Base-by-base conservation (phyloP, 2,329 filamentous ascomycete genomes). In the Xylaria sp. region DNA sequence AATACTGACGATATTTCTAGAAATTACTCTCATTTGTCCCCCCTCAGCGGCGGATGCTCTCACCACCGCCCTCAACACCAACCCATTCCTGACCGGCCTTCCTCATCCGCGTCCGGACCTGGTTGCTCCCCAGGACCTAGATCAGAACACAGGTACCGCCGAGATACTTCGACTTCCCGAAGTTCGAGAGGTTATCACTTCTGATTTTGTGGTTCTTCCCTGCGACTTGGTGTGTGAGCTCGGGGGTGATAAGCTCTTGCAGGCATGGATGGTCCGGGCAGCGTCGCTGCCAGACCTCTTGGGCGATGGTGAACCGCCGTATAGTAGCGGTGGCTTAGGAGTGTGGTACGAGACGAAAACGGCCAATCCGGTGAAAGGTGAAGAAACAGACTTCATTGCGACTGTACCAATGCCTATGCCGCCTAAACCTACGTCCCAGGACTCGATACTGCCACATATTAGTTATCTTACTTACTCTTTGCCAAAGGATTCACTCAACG, bases 191-290 rank as follows among this genome's bases (percentile, higher is more conserved):
- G 80, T 86, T 7, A 85, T 99, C 64, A 91, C 84, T 49, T 85
- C 86, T 11, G 91, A 99, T 73, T 97, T 99, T 67, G 77, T 97
- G 21, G 84, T 97, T 2, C 78, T 99, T 3, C 93, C 94, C 0
- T 99, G 94, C 72, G 94, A 99, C 70, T 78, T 99, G 6, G 86
- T 99, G 38, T 97, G 92, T 70, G 92, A 96, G 67, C 77, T 97
- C 16, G 87, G 89, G 2, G 92, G 92, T 11, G 89, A 92, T 64
- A 85, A 87, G 58, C 79, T 97, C 19, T 75, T 96, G 2, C 91
- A 97, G 71, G 86, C 92, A 56, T 99, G 94, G 92, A 92, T 97
- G 88, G 85, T 92, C 24, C 86, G 89, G 63, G 85, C 91, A 45
- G 87, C 85, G 16, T 89, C 87, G 37, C 78, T 93, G 71, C 82